Conservation (phyloP, 495 filamentous ascomycete genomes). For the Chaetomium tenue region DNA sequence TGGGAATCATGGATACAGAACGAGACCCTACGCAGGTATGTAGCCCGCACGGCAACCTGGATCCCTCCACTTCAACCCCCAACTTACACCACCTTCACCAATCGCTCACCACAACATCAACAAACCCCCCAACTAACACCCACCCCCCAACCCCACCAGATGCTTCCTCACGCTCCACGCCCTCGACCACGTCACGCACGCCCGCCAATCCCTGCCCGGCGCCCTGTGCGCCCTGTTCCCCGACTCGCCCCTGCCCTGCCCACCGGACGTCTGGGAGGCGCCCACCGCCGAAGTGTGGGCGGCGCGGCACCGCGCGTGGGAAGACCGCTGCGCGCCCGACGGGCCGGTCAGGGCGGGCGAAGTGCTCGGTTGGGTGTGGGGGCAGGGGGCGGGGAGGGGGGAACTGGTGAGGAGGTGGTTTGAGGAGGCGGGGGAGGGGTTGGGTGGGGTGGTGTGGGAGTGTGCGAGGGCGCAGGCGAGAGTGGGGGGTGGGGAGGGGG, state of each 20-base stretch:
- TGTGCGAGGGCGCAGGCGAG: slow-evolving; percentile 5
- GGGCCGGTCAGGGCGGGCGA: not conserved
- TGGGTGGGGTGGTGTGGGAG: slow-evolving; percentile 1
- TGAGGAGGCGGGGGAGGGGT: not conserved
- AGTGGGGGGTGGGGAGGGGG: not conserved
- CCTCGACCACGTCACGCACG: slow-evolving; percentile 13
- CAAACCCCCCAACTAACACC: not conserved
- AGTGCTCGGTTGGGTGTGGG: not conserved
- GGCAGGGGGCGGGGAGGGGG: not conserved
- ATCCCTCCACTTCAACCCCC: too few relatives aligned
- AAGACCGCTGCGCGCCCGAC: not conserved
- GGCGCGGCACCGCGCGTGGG: slow-evolving; percentile 1
- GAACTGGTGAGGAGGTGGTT: not conserved
- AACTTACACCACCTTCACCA: too few relatives aligned
- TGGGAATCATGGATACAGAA: slow-evolving; percentile 5
- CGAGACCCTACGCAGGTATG: slow-evolving; percentile 4
- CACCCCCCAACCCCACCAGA: not conserved
- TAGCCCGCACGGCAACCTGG: too few relatives aligned
- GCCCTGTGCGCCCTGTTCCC: not conserved
- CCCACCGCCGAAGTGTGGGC: slow-evolving; percentile 6
- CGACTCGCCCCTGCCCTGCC: not conserved
- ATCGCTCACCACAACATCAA: not conserved
- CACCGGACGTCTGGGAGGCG: slow-evolving; percentile 3
- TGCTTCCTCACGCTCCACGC: slow-evolving; percentile 2
- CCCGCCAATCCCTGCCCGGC: not conserved